A percentile compares a stretch with the other conserved stretches of the same genome.
Evolutionary conservation across 108 stramenopile genomes (phyloP).

Genomic region (Cyclotella cryptica): DNA sequence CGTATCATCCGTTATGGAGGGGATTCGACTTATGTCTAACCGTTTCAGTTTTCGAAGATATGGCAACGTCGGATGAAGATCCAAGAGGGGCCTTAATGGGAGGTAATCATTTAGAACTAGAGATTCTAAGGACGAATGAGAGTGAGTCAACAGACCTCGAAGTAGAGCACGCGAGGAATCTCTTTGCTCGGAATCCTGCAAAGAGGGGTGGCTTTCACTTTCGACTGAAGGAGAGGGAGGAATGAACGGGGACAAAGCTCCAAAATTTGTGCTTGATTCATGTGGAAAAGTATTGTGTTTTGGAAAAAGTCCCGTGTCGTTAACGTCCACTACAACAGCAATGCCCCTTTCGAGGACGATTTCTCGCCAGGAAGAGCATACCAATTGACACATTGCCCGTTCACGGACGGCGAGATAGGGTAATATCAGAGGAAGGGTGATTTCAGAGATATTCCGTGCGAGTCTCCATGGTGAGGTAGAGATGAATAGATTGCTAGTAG

Average conservation of each 20-base stretch:
- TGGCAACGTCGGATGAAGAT: constrained; percentile 61
- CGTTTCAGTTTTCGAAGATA: constrained; percentile 56
- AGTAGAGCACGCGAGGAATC: constrained; percentile 31
- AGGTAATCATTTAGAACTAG: constrained; percentile 64
- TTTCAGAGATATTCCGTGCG: constrained; percentile 51
- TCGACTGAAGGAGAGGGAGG: constrained; percentile 8
- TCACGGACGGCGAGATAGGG: constrained; percentile 57
- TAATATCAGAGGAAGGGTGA: constrained; percentile 60
- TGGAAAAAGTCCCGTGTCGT: constrained; percentile 47
- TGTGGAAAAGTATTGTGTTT: background rate
- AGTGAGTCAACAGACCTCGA: constrained; percentile 55
- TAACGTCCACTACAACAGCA: constrained; percentile 57
- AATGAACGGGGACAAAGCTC: constrained; percentile 4
- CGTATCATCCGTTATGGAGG: constrained; percentile 62
- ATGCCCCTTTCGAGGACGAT: constrained; percentile 60
- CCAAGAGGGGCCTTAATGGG: constrained; percentile 42
- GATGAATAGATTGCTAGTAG: no score
- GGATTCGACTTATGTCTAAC: constrained; percentile 63
- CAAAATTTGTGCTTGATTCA: background rate
- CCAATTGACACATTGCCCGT: constrained; percentile 57
- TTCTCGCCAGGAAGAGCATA: constrained; percentile 57
- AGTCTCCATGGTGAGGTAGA: no score
- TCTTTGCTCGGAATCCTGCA: background rate
- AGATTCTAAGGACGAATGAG: constrained; percentile 57
- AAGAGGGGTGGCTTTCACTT: no score